phyloP scores from a whole-genome alignment of 1,284 basidiomycete species.

The Rhodotorula glutinis region DNA sequence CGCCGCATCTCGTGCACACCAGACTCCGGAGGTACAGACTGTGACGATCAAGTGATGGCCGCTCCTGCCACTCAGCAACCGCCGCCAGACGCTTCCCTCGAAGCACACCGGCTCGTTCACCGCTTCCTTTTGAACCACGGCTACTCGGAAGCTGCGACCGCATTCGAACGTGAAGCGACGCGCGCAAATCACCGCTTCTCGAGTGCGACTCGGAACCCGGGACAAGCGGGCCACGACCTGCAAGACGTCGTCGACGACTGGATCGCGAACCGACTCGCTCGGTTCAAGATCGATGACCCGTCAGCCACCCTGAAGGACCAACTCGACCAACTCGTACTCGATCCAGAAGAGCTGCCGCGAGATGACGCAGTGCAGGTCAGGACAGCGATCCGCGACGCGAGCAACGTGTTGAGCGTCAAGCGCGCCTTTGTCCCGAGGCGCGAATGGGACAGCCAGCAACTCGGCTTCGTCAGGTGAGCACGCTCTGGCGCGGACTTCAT shows the following conservation, averaged over 20 bases:
- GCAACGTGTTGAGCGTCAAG: constrained; percentile 37
- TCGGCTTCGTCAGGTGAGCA: constrained; percentile 24
- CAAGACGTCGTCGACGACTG: constrained; percentile 35
- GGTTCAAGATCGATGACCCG: constrained; percentile 15
- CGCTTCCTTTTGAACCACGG: constrained; percentile 26
- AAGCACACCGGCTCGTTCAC: constrained; percentile 23
- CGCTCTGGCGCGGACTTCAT: not conserved
- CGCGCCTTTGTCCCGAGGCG: constrained; percentile 19
- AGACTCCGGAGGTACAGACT: too few relatives aligned
- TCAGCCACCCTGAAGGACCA: constrained; percentile 9
- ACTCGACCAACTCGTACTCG: constrained; percentile 8
- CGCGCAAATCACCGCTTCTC: constrained; percentile 12
- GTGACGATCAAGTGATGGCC: too few relatives aligned
- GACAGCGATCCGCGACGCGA: constrained; percentile 28
- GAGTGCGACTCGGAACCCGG: constrained; percentile 4
- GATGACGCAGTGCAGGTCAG: not conserved
- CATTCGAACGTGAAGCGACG: constrained; percentile 26
- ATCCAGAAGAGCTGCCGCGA: not conserved
- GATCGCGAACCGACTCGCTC: constrained; percentile 14
- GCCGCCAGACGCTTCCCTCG: not conserved
- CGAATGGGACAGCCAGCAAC: constrained; percentile 34
- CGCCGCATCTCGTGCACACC: too few relatives aligned
- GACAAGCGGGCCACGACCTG: constrained; percentile 2
- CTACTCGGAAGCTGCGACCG: constrained; percentile 9
- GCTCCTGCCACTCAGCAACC: not conserved